Base-by-base conservation (phyloP, 2,329 filamentous ascomycete species). In the Fusarium compactum region DNA sequence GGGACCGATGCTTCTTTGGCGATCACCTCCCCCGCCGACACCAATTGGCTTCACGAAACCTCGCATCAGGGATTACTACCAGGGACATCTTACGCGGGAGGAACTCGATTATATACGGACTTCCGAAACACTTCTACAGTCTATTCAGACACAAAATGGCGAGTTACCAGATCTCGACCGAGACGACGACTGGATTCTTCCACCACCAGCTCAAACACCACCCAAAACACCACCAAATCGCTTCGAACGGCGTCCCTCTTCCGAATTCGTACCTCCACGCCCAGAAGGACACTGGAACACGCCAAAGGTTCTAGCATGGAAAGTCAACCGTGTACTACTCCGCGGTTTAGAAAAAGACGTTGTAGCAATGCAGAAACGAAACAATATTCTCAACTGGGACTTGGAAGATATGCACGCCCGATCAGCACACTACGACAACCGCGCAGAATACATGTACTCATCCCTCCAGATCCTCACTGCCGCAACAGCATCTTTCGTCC, bases 391-490 rank as follows among this genome's bases (percentile, higher is more conserved):
- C 14, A 82, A 83, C 82, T 50, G 87, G 70, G 81, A 85, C 57
- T 75, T 86, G 25, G 79, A 82, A 27, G 83, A 83, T 60, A 82
- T 85, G 77, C 85, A 90, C 71, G 86, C 86, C 7, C 83, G 82
- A 30, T 87, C 87, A 11, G 78, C 82, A n/a, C 87, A 89, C 74
- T 91, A 86, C 76, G 84, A 89, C 76, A 90, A 91, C 79, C 85
- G 86, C 68, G 83, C 85, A 73, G 89, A 91, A 77, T 87, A 87
- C 79, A 81, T 87, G 61, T 90, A 87, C 79, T 87, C 85, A 8
- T 89, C 88, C 76, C 82, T 89, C 24, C 87, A 89, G 72, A 78
- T 89, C 70, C 82, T 89, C 77, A 89, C 88, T 8, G 88, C 89
- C 11, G 85, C 86, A 72, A 88, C 88, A 20, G 88, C 88, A 5